Evolutionary conservation across 352 stramenopile species (phyloP).

Genomic region (Globisporangium sylvaticum): DNA sequence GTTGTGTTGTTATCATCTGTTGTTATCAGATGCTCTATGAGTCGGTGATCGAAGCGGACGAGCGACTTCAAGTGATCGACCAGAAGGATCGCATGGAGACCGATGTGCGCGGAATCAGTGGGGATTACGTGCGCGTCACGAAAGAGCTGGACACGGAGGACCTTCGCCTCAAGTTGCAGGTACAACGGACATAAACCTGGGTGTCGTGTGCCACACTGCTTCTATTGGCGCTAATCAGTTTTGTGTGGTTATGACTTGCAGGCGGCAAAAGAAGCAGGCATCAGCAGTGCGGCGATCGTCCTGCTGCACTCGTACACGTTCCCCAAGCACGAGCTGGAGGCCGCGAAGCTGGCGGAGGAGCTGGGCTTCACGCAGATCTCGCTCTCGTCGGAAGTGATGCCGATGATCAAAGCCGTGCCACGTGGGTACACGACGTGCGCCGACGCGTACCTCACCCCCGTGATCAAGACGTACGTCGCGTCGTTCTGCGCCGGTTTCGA

Average conservation of each 20-base stretch:
- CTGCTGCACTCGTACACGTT: slow-evolving; percentile 96
- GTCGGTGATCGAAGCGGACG: slow-evolving; percentile 95
- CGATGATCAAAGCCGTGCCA: slow-evolving; percentile 97
- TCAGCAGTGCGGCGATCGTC: slow-evolving; percentile 94
- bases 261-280: slow-evolving; percentile 72
- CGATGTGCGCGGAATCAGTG: slow-evolving; percentile 82
- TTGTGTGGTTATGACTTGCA: slow-evolving; percentile 6
- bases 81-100: slow-evolving; percentile 44
- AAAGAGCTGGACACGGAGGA: slow-evolving; percentile 76
- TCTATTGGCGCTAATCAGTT: too few relatives aligned
- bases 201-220: too few relatives aligned
- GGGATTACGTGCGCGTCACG: slow-evolving; percentile 86
- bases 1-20: too few relatives aligned
- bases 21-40: slow-evolving; percentile 94
- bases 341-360: slow-evolving; percentile 85
- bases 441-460: slow-evolving; percentile 97
- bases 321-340: slow-evolving; percentile 89
- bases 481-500: slow-evolving; percentile 98
- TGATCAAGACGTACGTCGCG: slow-evolving; percentile 96
- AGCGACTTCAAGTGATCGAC: slow-evolving; percentile 92
- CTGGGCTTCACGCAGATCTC: slow-evolving; percentile 95
- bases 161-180: slow-evolving; percentile 83
- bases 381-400: slow-evolving; percentile 92
- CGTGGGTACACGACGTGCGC: slow-evolving; percentile 96
- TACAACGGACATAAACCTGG: too few relatives aligned